Conservation (phyloP, 2,329 filamentous ascomycete species). For the Arthrobotrys pseudoclavata region DNA sequence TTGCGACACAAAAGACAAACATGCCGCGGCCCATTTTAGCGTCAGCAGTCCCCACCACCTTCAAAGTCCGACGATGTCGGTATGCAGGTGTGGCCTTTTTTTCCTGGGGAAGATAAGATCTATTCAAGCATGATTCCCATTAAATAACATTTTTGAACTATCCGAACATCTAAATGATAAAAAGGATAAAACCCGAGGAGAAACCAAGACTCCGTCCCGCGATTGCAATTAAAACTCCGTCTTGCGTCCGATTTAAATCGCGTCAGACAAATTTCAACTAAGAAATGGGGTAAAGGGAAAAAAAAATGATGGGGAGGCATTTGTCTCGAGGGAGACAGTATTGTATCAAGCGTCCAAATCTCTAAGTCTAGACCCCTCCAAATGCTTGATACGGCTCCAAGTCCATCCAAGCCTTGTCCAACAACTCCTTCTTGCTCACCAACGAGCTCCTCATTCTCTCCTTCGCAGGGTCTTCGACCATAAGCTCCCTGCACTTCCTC, state of each 20-base stretch:
- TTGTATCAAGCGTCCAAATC: neutral
- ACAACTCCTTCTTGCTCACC: conserved; percentile 58
- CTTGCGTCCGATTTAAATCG: neutral
- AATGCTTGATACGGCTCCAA: conserved; percentile 48
- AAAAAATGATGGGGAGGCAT: neutral
- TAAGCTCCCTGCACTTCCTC: conserved; percentile 61
- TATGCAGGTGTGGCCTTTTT: neutral
- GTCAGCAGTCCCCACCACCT: conserved; percentile 18
- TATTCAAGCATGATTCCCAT: neutral
- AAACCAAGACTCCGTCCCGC: conserved; percentile 12
- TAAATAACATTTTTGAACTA: neutral
- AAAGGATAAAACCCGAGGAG: conserved; percentile 9
- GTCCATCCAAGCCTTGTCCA: conserved; percentile 62
- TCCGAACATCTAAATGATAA: neutral
- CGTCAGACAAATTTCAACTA: neutral
- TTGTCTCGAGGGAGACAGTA: neutral
- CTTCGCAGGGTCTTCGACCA: conserved; percentile 62
- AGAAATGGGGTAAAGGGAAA: neutral
- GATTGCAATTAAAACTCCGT: neutral
- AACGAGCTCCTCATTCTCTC: conserved; percentile 61
- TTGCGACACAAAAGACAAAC: conserved; percentile 2
- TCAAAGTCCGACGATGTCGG: conserved; percentile 29
- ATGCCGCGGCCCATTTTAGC: conserved; percentile 41
- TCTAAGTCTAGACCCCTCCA: neutral
- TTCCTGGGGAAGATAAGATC: neutral